phyloP scores from a whole-genome alignment of 202 grass and related monocot species.

The Elaeis oleifera region DNA sequence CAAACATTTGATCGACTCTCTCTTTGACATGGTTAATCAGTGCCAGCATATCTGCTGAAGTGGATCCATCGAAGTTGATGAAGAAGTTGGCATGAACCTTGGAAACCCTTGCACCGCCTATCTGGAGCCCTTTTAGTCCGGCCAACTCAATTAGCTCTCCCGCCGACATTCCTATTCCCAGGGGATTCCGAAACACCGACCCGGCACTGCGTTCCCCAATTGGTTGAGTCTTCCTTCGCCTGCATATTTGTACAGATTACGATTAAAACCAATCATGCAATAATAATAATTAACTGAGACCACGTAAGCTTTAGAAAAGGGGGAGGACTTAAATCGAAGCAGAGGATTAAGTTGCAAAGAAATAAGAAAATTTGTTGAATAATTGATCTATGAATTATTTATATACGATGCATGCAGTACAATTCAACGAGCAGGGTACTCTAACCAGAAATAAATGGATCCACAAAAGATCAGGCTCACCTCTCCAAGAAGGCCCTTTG shows the following conservation, averaged over 20 bases:
- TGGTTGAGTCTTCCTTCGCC: slow-evolving; percentile 8
- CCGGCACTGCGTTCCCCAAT: slow-evolving; percentile 14
- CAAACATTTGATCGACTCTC: slow-evolving; percentile 1
- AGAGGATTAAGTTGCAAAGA: too few relatives aligned
- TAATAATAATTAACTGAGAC: not conserved
- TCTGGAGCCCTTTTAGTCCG: slow-evolving; percentile 7
- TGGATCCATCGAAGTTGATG: not conserved
- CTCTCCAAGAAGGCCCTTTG: slow-evolving; percentile 10
- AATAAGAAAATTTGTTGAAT: too few relatives aligned
- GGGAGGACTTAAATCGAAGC: too few relatives aligned
- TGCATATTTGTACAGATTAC: not conserved
- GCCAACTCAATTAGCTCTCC: slow-evolving; percentile 10
- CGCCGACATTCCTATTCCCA: not conserved
- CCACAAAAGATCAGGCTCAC: not conserved
- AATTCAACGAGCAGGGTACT: too few relatives aligned
- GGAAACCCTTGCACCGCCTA: slow-evolving; percentile 15
- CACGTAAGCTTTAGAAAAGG: too few relatives aligned
- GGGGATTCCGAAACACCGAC: slow-evolving; percentile 14
- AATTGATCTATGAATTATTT: too few relatives aligned
- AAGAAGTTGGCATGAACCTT: slow-evolving; percentile 14
- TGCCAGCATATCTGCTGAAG: slow-evolving; percentile 1
- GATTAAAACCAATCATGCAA: not conserved
- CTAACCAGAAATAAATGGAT: too few relatives aligned
- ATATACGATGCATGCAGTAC: too few relatives aligned
- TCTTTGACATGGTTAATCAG: slow-evolving; percentile 16